Percentiles rank a stretch among this genome's conserved stretches.
Evolutionary conservation across 2,329 filamentous ascomycete species (phyloP).

Genomic region (Helminthosporium solani): DNA sequence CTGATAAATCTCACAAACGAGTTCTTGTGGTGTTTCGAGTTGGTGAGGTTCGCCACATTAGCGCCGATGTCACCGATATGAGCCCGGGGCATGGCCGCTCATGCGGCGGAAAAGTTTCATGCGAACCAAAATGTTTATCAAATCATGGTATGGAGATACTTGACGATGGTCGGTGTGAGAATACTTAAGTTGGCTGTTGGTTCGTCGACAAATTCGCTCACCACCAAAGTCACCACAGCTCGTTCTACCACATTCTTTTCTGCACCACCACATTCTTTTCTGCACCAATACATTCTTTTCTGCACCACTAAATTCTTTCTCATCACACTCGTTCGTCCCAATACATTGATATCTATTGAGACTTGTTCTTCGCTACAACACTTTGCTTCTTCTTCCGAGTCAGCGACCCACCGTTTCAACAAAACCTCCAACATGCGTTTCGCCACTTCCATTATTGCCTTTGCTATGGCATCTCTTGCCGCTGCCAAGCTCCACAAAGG

Average conservation of each 20-base stretch:
- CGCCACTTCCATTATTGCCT: constrained; percentile 12
- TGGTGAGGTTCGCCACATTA: constrained; percentile 1
- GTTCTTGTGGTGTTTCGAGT: neutral
- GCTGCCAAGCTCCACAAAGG: constrained; percentile 21
- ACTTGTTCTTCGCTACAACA: neutral
- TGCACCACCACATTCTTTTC: neutral
- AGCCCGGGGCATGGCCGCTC: neutral
- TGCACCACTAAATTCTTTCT: neutral
- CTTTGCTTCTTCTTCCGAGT: neutral
- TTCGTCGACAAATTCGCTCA: neutral
- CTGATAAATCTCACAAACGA: neutral
- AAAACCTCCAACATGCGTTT: constrained; percentile 20
- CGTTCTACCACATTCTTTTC: neutral
- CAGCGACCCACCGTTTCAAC: neutral
- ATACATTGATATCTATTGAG: neutral
- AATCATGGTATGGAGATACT: neutral
- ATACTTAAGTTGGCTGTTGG: neutral
- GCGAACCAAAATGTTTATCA: neutral
- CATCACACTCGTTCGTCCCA: no score
- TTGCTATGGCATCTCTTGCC: constrained; percentile 15
- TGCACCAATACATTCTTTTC: neutral
- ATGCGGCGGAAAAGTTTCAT: neutral
- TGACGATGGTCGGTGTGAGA: neutral
- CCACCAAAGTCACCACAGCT: neutral
- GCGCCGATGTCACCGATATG: constrained; percentile 1